phyloP scores from a whole-genome alignment of 2,329 filamentous ascomycete species.

The Ophiostoma piceae region DNA sequence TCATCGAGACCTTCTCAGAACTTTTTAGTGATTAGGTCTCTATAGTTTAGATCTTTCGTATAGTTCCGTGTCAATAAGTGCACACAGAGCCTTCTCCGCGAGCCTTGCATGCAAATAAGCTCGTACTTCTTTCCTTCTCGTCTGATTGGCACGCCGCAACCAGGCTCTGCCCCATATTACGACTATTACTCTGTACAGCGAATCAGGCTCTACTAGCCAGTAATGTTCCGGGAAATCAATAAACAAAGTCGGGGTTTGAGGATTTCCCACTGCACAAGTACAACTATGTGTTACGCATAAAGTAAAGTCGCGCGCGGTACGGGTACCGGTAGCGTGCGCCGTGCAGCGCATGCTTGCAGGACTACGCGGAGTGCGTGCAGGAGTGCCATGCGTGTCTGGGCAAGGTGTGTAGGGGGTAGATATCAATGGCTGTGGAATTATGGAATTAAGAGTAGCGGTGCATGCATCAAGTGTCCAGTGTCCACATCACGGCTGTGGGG shows the following conservation, averaged over 20 bases:
- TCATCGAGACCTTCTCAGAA: not conserved
- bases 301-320: constrained; percentile 1
- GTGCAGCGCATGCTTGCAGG: constrained; percentile 2
- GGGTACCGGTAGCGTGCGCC: not conserved
- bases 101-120: not conserved
- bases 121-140: not conserved
- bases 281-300: not conserved
- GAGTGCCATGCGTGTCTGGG: not conserved
- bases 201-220: not conserved
- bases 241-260: no score
- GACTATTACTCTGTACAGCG: not conserved
- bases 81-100: not conserved
- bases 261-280: not conserved
- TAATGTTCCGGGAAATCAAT: not conserved
- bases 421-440: not conserved
- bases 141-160: not conserved
- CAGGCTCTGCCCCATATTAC: not conserved
- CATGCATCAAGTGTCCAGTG: not conserved
- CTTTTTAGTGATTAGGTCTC: not conserved
- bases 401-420: not conserved
- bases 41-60: not conserved
- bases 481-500: constrained; percentile 7
- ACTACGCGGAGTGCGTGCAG: not conserved
- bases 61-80: not conserved
- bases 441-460: not conserved